Conservation (phyloP, 2,329 filamentous ascomycete genomes). For the Botrytis elliptica region DNA sequence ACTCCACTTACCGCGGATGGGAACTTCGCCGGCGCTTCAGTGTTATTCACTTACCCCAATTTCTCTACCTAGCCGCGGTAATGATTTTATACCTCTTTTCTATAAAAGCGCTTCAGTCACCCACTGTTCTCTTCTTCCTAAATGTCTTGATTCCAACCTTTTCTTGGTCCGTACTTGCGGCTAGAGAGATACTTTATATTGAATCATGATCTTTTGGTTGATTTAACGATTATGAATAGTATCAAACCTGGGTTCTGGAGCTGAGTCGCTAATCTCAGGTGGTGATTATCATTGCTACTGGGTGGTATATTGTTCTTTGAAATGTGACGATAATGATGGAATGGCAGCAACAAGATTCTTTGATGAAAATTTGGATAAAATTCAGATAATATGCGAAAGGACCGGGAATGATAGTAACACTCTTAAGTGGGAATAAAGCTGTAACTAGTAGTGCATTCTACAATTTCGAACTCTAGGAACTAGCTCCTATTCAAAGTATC, state of each 20-base stretch:
- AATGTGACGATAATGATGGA: no score
- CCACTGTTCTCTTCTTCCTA: not conserved
- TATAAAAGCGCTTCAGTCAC: not conserved
- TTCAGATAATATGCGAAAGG: not conserved
- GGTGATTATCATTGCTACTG: not conserved
- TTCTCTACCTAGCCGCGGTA: fast-evolving
- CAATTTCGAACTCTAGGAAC: no score
- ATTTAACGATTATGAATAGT: no score
- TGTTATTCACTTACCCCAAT: fast-evolving
- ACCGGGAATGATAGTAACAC: not conserved
- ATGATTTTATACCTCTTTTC: not conserved
- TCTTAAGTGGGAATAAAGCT: fast-evolving
- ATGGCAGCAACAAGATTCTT: no score
- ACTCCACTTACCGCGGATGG: not conserved
- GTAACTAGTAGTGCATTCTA: not conserved
- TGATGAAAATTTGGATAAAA: fast-evolving
- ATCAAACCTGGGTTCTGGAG: fast-evolving
- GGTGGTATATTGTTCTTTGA: fast-evolving
- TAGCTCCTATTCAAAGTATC: no score
- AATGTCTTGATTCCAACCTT: not conserved
- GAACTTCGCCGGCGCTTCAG: fast-evolving
- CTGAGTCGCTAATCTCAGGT: not conserved
- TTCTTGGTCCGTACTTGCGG: no score
- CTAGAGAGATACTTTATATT: no score
- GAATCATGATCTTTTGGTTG: no score